Evolutionary conservation across 73 alveolate genomes (phyloP), one percentile per base, ranked within the genome.

Genomic region (Paramecium caudatum): DNA sequence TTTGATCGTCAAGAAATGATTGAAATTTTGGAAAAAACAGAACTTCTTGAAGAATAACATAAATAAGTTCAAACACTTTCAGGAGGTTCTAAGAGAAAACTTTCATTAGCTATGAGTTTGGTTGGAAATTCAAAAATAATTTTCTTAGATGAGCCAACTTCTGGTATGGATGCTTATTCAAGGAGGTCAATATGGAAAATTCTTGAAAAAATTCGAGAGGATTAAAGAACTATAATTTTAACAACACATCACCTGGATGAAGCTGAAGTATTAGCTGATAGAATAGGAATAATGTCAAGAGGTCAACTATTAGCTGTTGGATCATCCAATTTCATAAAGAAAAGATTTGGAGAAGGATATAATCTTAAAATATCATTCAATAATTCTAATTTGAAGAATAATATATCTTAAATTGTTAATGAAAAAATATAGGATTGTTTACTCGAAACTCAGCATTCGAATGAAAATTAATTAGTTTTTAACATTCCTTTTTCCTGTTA

Each of bases 161-260:
- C 98, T 6, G 98, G 98, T 3, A 82, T 94, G 81, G 98, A 94
- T 70, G 94, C 90, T 12, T 90, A 68, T 61, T 41, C 95, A 46
- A 61, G 96, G 33, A 63, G 95, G 61, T 61, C 91, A 9, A 93
- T 94, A 30, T 94, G 95, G 95, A 92, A 92, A 34, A 80, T 93
- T 16, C 63, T 94, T 21, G 82, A 80, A 19, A 47, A 39, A 6
- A 83, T 92, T 0, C 90, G 86, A 63, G 39, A 55, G 19, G 92
- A 85, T 3, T 94, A 95, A 50, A 82, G 95, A 83, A 81, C 98
- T 10, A 90, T 94, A 3, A 91, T 94, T 30, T 74, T 94, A 83
- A 92, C 95, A 30, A 95, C 99, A 3, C 98, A 97, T 94, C 97
- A 97, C 84, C 86, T 97, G 17, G 99, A 97, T 69, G 99, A 97